phyloP scores from a whole-genome alignment of 768 basidiomycete genomes.

The Auriculariales sp. region DNA sequence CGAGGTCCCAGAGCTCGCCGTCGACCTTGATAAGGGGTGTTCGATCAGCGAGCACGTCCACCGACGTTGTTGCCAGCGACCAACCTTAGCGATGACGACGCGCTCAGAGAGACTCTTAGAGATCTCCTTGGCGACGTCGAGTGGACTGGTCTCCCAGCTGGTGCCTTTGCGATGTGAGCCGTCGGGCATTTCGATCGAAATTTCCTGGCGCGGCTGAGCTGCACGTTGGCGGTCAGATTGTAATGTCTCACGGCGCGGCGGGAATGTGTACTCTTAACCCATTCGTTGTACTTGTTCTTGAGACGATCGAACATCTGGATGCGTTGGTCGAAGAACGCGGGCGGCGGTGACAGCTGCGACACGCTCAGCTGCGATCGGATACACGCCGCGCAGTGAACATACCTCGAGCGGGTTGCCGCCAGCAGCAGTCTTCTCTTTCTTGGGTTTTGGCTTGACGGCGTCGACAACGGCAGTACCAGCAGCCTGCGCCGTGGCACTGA shows the following conservation, averaged over 20 bases:
- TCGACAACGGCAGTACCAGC: no score
- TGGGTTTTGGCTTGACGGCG: neutral
- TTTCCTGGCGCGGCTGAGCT: conserved; percentile 75
- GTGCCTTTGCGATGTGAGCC: conserved; percentile 71
- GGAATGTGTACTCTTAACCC: conserved; percentile 47
- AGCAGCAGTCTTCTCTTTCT: neutral
- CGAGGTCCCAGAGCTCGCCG: conserved; percentile 83
- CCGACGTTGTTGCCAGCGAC: conserved; percentile 5
- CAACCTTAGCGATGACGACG: conserved; percentile 84
- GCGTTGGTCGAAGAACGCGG: conserved; percentile 79
- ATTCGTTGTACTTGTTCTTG: conserved; percentile 71
- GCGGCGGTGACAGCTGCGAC: conserved; percentile 62
- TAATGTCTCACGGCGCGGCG: neutral
- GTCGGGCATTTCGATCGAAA: conserved; percentile 73
- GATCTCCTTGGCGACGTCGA: conserved; percentile 80
- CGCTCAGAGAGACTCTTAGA: conserved; percentile 79
- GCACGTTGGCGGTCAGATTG: conserved; percentile 1
- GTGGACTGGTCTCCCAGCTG: conserved; percentile 90
- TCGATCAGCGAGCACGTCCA: neutral
- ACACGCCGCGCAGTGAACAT: neutral
- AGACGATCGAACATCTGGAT: conserved; percentile 81
- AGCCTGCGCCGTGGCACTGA: no score
- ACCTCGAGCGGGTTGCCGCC: neutral
- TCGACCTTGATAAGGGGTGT: conserved; percentile 41
- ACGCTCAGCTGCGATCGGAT: neutral